phyloP scores from a whole-genome alignment of 2,329 filamentous ascomycete species.

The Paraphoma chrysanthemicola region DNA sequence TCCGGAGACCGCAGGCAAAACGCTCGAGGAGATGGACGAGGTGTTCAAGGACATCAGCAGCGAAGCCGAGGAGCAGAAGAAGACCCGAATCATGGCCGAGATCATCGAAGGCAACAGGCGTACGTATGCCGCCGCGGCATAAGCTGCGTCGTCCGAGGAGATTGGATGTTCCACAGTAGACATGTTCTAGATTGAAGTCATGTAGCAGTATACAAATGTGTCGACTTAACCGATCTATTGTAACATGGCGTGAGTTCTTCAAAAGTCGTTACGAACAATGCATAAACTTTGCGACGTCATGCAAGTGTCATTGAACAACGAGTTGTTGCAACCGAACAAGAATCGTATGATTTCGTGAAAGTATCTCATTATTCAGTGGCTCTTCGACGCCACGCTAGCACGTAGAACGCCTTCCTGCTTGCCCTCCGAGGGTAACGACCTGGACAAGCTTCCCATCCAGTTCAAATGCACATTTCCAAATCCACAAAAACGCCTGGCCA shows the following conservation, averaged over 20 bases:
- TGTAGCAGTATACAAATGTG: not conserved
- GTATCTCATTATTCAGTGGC: no score
- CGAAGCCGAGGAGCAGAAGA: conserved; percentile 43
- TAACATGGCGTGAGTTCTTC: not conserved
- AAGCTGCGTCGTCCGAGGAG: not conserved
- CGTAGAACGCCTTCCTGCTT: no score
- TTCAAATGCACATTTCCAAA: not conserved
- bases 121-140: not conserved
- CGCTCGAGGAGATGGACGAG: conserved; percentile 47
- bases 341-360: no score
- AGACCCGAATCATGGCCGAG: conserved; percentile 38
- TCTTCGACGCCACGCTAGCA: no score
- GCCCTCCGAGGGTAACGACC: no score
- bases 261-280: not conserved
- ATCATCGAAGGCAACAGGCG: conserved; percentile 32
- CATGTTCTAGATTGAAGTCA: not conserved
- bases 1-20: conserved; percentile 45
- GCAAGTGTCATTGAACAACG: not conserved
- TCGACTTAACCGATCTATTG: not conserved
- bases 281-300: not conserved
- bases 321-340: no score
- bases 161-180: not conserved
- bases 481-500: not conserved
- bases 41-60: conserved; percentile 47
- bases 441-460: no score